Base-by-base conservation (phyloP, 2,329 filamentous ascomycete species). In the Rhynchosporium secalis region DNA sequence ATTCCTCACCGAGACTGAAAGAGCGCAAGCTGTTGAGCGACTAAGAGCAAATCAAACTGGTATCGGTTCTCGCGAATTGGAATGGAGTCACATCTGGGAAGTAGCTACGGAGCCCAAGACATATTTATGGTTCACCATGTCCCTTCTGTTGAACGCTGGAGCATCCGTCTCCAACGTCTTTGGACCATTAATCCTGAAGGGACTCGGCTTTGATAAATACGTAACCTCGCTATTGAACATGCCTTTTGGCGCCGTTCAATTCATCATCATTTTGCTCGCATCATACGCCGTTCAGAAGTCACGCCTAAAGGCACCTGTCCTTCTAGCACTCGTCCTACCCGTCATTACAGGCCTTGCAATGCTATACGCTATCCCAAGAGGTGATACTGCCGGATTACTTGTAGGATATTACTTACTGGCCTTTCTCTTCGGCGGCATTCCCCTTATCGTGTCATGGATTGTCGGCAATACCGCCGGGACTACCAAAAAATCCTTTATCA, bases 21-120 rank as follows among this genome's bases (percentile, higher is more conserved):
- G 85, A 12, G 73, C 86, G 0, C 79, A 91, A 47, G 88, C 87
- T 0, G 78, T 92, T 31, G 90, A 91, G 66, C 81, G 90, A 0
- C 84, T 94, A 5, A 81, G 89, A 0, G 80, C 85, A 28, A 94
- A 94, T 69, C 86, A 91, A 72, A 90, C 90, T 63, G 90, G 90
- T 0, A 86, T 90, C 15, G 88, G 87, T 1, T 89, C 85, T 64
- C 86, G 86, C 66, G 81, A 89, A 65, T 90, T 88, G 75, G 89
- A 89, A 66, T 79, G 81, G 76, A 80, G 83, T 28, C 91, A 95
- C 65, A 77, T 89, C 1, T 78, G 82, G 15, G 81, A 85, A 63
- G 73, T 76, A 0, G 67, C 78, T 3, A 61, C 78, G 0, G 82
- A 84, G 60, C 75, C 78, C 15, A 83, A 84, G 72, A 81, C 78